Evolutionary conservation across 306 rosid genomes (phyloP).

Genomic region (Cicer chorassanicum): DNA sequence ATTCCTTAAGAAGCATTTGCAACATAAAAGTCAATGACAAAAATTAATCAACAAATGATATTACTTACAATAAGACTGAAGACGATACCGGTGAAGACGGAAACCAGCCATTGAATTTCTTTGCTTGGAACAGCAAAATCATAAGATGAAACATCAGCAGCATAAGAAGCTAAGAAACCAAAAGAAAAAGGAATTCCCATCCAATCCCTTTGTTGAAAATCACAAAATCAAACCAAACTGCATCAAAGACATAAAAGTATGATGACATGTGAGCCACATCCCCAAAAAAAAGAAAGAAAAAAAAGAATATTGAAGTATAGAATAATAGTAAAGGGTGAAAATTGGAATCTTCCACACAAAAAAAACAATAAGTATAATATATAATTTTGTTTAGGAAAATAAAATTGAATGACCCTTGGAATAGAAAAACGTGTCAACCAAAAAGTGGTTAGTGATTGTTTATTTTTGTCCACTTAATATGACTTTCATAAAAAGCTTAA

Average conservation of each 20-base stretch:
- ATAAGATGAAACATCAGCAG: slow-evolving; percentile 35
- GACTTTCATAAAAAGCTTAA: not conserved
- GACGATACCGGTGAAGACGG: slow-evolving; percentile 64
- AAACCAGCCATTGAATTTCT: slow-evolving; percentile 67
- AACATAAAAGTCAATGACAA: slow-evolving; percentile 24
- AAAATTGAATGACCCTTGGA: not conserved
- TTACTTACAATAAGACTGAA: slow-evolving; percentile 74
- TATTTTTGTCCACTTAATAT: not conserved
- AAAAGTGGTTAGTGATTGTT: not conserved
- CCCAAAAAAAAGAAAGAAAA: slow-evolving; percentile 32
- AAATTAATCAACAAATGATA: slow-evolving; percentile 28
- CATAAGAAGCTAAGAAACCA: slow-evolving; percentile 44
- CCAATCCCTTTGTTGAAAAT: slow-evolving; percentile 41
- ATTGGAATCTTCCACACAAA: not conserved
- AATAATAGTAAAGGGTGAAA: slow-evolving; percentile 24
- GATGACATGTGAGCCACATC: not conserved
- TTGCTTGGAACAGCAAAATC: slow-evolving; percentile 52
- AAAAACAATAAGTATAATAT: not conserved
- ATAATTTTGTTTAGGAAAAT: not conserved
- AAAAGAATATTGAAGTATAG: slow-evolving; percentile 4
- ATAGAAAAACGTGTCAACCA: slow-evolving; percentile 12
- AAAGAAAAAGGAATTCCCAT: slow-evolving; percentile 52
- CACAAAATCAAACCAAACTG: slow-evolving; percentile 47
- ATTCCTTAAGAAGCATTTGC: slow-evolving; percentile 14
- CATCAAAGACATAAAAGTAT: slow-evolving; percentile 29